A percentile compares a stretch with the other conserved stretches of the same genome.
Evolutionary conservation across 805 yeast species (phyloP).

Genomic region (Cyberlindnera americana): DNA sequence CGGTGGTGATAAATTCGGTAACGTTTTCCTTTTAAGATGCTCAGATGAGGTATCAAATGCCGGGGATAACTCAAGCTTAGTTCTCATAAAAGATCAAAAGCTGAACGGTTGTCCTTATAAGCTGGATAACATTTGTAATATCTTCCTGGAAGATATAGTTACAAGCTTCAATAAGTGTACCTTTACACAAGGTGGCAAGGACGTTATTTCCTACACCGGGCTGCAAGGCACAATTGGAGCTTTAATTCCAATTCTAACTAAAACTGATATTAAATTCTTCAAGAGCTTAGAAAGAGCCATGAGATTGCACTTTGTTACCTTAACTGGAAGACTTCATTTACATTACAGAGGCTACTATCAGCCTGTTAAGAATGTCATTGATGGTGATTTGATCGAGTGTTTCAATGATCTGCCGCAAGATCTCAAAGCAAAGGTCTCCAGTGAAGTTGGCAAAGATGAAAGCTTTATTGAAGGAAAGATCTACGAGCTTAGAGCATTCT

Average conservation of each 20-base stretch:
- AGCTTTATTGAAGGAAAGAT: conserved; percentile 49
- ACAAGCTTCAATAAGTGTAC: conserved; percentile 54
- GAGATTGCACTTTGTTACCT: conserved; percentile 26
- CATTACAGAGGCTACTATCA: conserved; percentile 74
- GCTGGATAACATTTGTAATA: conserved; percentile 50
- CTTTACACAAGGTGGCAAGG: conserved; percentile 60
- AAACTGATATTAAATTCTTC: conserved; percentile 59
- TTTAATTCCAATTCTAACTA: conserved; percentile 61
- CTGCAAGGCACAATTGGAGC: conserved; percentile 80
- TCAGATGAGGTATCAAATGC: conserved; percentile 46
- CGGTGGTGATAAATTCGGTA: conserved; percentile 89
- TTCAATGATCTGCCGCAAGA: conserved; percentile 19
- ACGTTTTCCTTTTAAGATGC: conserved; percentile 62
- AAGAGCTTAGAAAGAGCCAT: conserved; percentile 48
- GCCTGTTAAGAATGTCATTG: conserved; percentile 75
- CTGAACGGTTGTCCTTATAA: conserved; percentile 54
- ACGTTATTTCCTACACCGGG: conserved; percentile 67
- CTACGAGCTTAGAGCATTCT: conserved; percentile 43
- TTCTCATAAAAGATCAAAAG: conserved; percentile 30
- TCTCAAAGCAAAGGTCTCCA: conserved; percentile 21
- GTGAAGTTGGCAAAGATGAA: conserved; percentile 43
- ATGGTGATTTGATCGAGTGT: conserved; percentile 81
- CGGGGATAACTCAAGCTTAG: conserved; percentile 42
- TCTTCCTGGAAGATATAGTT: conserved; percentile 66
- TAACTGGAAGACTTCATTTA: conserved; percentile 61